Evolutionary conservation across 192 early-diverging fungal genomes (phyloP).

Genomic region (Dissophora globulifera): DNA sequence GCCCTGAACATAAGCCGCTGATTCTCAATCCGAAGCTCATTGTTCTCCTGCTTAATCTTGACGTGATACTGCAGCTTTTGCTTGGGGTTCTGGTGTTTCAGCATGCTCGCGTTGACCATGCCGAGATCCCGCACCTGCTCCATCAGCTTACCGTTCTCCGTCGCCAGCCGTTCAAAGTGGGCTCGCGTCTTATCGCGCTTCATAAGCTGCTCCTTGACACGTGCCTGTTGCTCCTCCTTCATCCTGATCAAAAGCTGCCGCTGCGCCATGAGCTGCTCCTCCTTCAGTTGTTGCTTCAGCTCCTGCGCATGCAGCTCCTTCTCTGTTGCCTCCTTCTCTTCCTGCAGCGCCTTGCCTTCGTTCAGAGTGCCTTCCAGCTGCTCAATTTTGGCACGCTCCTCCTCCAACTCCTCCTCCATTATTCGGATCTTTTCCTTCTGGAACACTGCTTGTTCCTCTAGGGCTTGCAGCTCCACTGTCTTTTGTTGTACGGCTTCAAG

Average conservation of each 20-base stretch:
- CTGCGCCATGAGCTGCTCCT: conserved; percentile 36
- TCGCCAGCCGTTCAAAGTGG: conserved; percentile 43
- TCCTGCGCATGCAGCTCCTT: conserved; percentile 20
- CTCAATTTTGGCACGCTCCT: conserved; percentile 34
- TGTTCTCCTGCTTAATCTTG: conserved; percentile 58
- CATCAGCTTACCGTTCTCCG: conserved; percentile 50
- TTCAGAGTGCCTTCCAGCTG: conserved; percentile 17
- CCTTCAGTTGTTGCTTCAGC: conserved; percentile 34
- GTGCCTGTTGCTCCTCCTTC: conserved; percentile 42
- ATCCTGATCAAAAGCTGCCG: conserved; percentile 35
- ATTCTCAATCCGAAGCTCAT: conserved; percentile 54
- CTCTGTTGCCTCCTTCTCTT: conserved; percentile 25
- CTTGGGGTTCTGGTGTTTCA: conserved; percentile 54
- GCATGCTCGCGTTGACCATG: conserved; percentile 44
- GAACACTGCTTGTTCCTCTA: conserved; percentile 15
- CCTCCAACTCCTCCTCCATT: conserved; percentile 24
- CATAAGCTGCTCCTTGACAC: conserved; percentile 24
- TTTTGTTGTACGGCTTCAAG: conserved; percentile 39
- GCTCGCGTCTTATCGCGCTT: conserved; percentile 38
- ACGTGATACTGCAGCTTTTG: conserved; percentile 57
- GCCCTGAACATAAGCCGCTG: conserved; percentile 49
- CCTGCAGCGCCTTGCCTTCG: conserved; percentile 18
- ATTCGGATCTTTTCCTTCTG: conserved; percentile 23
- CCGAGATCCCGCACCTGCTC: conserved; percentile 47
- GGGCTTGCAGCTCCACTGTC: conserved; percentile 24